These are phyloP conservation scores for Candida germanica DNA, from an alignment of 805 yeast genomes.

Conservation along the genomic window DNA sequence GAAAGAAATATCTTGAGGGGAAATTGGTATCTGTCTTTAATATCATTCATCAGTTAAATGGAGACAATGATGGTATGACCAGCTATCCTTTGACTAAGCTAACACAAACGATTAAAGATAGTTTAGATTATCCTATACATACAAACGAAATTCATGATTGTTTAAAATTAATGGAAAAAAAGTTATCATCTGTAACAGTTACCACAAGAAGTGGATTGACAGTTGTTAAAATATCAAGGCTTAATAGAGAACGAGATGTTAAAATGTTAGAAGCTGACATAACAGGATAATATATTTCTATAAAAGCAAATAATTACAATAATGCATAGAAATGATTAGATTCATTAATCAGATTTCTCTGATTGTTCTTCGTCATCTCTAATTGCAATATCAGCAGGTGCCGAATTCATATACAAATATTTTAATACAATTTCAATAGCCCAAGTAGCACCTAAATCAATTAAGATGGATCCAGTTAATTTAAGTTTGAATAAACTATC, in stretches of 20 bases:
- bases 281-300: neutral
- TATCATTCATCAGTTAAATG: constrained; percentile 28
- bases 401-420: constrained; percentile 81
- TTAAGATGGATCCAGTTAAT: constrained; percentile 66
- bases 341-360: neutral
- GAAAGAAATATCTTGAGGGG: constrained; percentile 21
- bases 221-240: constrained; percentile 23
- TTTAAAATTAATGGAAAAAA: constrained; percentile 18
- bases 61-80: neutral
- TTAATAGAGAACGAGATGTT: constrained; percentile 29
- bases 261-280: constrained; percentile 9
- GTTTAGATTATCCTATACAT: constrained; percentile 28
- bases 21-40: constrained; percentile 33
- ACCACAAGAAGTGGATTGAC: constrained; percentile 21
- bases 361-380: constrained; percentile 21
- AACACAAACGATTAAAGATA: constrained; percentile 29
- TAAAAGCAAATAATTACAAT: neutral
- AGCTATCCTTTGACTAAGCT: constrained; percentile 25
- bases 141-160: constrained; percentile 28
- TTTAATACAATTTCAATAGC: constrained; percentile 78
- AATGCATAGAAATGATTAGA: no score
- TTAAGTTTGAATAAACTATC: constrained; percentile 64
- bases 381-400: constrained; percentile 86
- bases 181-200: constrained; percentile 8
- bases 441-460: constrained; percentile 78